phyloP scores from a whole-genome alignment of 306 rosid species.

The Prunus dulcis region DNA sequence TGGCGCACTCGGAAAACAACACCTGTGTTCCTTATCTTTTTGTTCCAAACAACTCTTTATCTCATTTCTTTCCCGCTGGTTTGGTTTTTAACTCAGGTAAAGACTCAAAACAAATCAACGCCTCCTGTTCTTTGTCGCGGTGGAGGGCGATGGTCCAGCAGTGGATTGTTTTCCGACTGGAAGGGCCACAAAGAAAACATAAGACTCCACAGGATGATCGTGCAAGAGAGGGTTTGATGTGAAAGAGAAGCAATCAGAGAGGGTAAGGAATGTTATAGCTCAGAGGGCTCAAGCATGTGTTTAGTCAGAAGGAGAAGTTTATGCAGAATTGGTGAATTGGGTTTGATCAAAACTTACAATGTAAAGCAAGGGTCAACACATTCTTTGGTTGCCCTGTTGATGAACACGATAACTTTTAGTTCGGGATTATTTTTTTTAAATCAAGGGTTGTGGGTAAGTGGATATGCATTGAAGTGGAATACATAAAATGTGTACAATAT shows the following conservation, averaged over 20 bases:
- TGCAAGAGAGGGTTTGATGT: constrained; percentile 6
- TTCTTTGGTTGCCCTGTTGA: constrained; percentile 28
- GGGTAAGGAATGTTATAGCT: constrained; percentile 14
- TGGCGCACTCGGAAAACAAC: too few relatives aligned
- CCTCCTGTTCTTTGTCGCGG: too few relatives aligned
- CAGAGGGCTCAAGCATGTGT: constrained; percentile 13
- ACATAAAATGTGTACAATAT: background rate
- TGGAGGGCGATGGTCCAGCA: background rate
- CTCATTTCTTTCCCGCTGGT: too few relatives aligned
- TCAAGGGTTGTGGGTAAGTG: background rate
- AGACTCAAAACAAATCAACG: too few relatives aligned
- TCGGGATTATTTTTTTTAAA: background rate
- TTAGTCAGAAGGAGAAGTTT: constrained; percentile 18
- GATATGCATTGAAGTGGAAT: background rate
- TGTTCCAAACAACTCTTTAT: too few relatives aligned
- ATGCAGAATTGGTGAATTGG: constrained; percentile 15
- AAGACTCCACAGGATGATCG: constrained; percentile 3
- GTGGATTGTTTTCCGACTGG: background rate
- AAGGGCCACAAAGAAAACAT: constrained; percentile 2
- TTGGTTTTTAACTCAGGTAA: too few relatives aligned
- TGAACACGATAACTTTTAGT: constrained; percentile 15
- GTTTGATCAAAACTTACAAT: background rate
- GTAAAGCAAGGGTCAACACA: background rate
- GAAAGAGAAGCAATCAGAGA: constrained; percentile 21
- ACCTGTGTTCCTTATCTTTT: too few relatives aligned